Base-by-base conservation (phyloP, 768 basidiomycete genomes). In the Trametes coccinea region DNA sequence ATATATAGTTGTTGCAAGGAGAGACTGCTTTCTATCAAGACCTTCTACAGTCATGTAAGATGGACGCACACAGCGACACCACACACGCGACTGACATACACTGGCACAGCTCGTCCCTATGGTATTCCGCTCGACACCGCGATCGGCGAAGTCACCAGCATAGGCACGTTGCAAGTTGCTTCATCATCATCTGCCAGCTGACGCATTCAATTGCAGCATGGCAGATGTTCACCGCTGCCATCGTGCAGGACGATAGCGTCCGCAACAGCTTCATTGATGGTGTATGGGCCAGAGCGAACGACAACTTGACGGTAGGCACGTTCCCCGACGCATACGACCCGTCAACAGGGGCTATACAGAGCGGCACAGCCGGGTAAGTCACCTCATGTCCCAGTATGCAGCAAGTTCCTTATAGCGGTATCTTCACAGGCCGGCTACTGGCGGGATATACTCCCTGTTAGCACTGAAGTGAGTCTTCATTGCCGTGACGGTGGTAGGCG, bases 171-270 rank as follows among this genome's bases (percentile, higher is more conserved):
- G 11, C 16, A 11, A 1, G 3, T 0, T 52, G 17, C 8, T 13
- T 13, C 9, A 10, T 1, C 29, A 16, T 14, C 17, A 17, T 6
- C 34, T 11, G 11, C 34, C 29, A 33, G 11, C 30, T 13, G n/a
- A 17, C 16, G 4, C 4, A 30, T 14, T 50, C 31, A 3, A 6
- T 4, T 29, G 2, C 46, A 63, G 60, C 66, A 13, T 67, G 66
- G 66, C 40, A 43, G 5, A 34, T 64, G 27, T 57, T 67, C 52
- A 62, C 66, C 1, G 55, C 66, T 5, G 60, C 63, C 3, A 56
- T 53, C 1, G 54, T 62, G 27, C 55, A 60, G 5, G 62, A 65
- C 51, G 17, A 37, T 16, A 30, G 27, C 41, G 61, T 67, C 2
- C 63, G 64, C 3, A 45, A 63, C 41, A 27, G 48, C 3, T 33